Percentiles rank a stretch among this genome's conserved stretches.
Evolutionary conservation across 352 stramenopile species (phyloP).

Genomic region (Thalassiosira livingstoniorum): DNA sequence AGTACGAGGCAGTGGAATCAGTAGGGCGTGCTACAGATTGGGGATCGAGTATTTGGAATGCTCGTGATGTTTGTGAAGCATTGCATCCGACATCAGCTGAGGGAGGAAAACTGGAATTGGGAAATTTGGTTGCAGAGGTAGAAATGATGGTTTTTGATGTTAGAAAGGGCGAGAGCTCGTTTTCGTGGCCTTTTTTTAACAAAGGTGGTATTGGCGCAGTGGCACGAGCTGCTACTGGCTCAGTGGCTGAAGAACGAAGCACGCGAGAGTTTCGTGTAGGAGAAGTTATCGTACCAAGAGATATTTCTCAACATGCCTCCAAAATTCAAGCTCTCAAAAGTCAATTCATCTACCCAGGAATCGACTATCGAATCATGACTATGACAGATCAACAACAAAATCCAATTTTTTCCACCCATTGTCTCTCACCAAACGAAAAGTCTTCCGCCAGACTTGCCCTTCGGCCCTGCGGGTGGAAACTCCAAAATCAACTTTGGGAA

Average conservation of each 20-base stretch:
- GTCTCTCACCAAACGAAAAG: slow-evolving; percentile 37
- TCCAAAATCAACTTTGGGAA: slow-evolving; percentile 61
- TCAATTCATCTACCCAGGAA: slow-evolving; percentile 55
- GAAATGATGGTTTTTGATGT: slow-evolving; percentile 54
- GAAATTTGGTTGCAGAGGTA: slow-evolving; percentile 36
- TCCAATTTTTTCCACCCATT: slow-evolving; percentile 55
- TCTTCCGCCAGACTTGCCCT: slow-evolving; percentile 40
- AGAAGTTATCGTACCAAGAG: slow-evolving; percentile 63
- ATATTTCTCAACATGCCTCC: slow-evolving; percentile 13
- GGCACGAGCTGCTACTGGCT: slow-evolving; percentile 4
- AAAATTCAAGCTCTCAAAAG: slow-evolving; percentile 40
- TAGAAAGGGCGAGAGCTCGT: slow-evolving; percentile 49
- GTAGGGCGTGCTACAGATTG: slow-evolving; percentile 61
- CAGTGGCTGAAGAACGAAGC: neutral
- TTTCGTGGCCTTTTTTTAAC: slow-evolving; percentile 21
- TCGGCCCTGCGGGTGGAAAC: slow-evolving; percentile 63
- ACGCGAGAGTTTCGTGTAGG: slow-evolving; percentile 51
- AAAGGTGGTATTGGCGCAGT: slow-evolving; percentile 57
- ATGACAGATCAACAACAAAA: slow-evolving; percentile 58
- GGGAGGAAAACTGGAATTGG: neutral
- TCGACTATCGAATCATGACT: slow-evolving; percentile 73
- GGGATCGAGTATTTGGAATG: slow-evolving; percentile 58
- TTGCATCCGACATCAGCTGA: neutral
- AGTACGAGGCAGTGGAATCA: slow-evolving; percentile 60
- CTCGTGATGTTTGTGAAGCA: slow-evolving; percentile 39